Conservation (phyloP, 768 basidiomycete genomes). For the Phallus indusiatus region DNA sequence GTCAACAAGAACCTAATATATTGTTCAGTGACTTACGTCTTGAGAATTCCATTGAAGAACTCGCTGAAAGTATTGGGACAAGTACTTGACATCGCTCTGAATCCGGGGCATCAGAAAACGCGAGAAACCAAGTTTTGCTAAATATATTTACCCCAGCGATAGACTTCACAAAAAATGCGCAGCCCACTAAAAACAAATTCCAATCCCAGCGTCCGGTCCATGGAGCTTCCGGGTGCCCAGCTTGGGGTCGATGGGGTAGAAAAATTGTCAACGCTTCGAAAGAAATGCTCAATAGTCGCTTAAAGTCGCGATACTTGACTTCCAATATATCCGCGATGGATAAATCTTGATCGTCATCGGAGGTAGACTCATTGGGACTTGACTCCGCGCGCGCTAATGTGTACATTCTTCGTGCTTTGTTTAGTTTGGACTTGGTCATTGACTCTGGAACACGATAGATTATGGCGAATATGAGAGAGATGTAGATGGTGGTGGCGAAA, state of each 20-base stretch:
- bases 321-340: not conserved
- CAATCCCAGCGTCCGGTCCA: constrained; percentile 42
- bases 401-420: constrained; percentile 17
- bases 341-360: not conserved
- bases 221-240: constrained; percentile 4
- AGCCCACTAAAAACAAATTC: constrained; percentile 49
- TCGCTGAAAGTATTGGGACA: constrained; percentile 55
- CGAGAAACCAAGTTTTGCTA: constrained; percentile 19
- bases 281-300: constrained; percentile 36
- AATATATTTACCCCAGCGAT: not conserved
- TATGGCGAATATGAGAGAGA: constrained; percentile 37
- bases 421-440: constrained; percentile 36
- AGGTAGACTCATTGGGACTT: not conserved
- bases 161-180: constrained; percentile 32
- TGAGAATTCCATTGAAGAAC: constrained; percentile 62
- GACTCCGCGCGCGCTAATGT: not conserved
- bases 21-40: constrained; percentile 29
- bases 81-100: constrained; percentile 14
- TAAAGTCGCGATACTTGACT: constrained; percentile 18
- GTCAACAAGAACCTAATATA: too few relatives aligned
- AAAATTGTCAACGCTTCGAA: constrained; percentile 67
- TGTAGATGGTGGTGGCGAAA: constrained; percentile 40
- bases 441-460: constrained; percentile 73
- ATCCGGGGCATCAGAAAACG: constrained; percentile 34
- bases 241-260: constrained; percentile 29